Evolutionary conservation across 2,329 filamentous ascomycete species (phyloP), one percentile per base, ranked within the genome.

Genomic region (Akanthomyces lecanii): DNA sequence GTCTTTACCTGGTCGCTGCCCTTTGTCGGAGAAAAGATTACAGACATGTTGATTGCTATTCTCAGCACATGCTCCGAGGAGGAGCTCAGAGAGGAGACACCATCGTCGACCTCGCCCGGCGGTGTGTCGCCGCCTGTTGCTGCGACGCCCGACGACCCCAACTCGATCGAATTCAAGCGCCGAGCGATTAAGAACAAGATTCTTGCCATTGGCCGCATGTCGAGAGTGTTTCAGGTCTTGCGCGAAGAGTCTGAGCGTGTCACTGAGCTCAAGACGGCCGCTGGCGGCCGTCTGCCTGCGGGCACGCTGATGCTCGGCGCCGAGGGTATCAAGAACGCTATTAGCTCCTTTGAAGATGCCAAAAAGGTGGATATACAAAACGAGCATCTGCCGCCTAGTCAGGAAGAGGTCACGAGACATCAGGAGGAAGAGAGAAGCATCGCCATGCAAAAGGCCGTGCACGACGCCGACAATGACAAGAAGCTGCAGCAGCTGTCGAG

Each of bases 181-280:
- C 89, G 93, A 52, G 93, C 93, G 4, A 97, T 99, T 85, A 98
- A 98, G 84, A 99, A 99, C 87, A 99, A 99, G 83, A 98, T 99
- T 73, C 81, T 99, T 70, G 95, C 95, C 65, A 99, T 99, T 72
- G 95, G 95, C 36, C 91, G 95, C 69, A 83, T 99, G 67, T 98
- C 95, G 44, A 91, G 95, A 70, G 95, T 99, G 65, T 99, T 99
- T 88, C 95, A 99, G 76, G 95, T 99, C 57, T 79, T 99, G 70
- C 92, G 95, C 71, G 95, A 99, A 78, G 95, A 99, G 78, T 96
- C 93, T 2, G 95, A 99, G 81, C 87, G 90, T 70, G 93, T 99
- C 63, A 97, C 94, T 45, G 95, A 99, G 77, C 86, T 99, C 76
- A 99, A 99, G 85, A 98, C 94, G 52, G 94, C 93, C 51, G 89